A percentile compares a stretch with the other conserved stretches of the same genome.
Evolutionary conservation across 176 grass and related monocot species (phyloP).

Genomic region (Dactylis glomerata): DNA sequence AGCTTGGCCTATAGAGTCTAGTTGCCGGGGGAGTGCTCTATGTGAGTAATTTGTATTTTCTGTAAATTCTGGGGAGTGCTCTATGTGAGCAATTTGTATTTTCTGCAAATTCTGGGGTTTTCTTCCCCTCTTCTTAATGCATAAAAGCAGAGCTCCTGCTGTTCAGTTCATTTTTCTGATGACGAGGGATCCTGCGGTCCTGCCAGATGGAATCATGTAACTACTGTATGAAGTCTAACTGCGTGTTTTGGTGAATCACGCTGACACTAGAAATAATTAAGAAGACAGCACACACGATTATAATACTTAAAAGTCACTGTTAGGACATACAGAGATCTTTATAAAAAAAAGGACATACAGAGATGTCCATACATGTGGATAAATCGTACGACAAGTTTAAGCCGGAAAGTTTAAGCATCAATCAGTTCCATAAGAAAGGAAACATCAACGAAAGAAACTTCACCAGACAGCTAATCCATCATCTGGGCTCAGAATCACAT

Average conservation of each 20-base stretch:
- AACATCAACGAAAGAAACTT: background rate
- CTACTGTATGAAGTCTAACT: background rate
- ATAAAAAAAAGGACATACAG: too few relatives aligned
- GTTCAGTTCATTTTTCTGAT: background rate
- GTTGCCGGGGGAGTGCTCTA: too few relatives aligned
- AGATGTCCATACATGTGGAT: background rate
- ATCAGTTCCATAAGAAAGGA: background rate
- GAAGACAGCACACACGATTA: background rate
- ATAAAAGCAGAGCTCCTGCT: too few relatives aligned
- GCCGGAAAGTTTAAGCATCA: background rate
- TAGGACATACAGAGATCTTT: background rate
- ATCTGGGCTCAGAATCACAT: background rate
- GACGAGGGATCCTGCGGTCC: background rate
- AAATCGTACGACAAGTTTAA: background rate
- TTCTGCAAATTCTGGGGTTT: too few relatives aligned
- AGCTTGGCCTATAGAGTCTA: too few relatives aligned
- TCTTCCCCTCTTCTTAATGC: too few relatives aligned
- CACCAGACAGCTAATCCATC: background rate
- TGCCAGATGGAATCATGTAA: background rate
- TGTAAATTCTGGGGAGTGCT: too few relatives aligned
- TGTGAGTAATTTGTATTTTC: too few relatives aligned
- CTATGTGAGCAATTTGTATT: too few relatives aligned
- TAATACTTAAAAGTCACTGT: background rate
- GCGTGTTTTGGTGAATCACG: background rate
- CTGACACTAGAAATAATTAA: background rate